Evolutionary conservation across 83 land plant genomes (phyloP), one percentile per base, ranked within the genome.

Genomic region (Isoetes engelmannii): DNA sequence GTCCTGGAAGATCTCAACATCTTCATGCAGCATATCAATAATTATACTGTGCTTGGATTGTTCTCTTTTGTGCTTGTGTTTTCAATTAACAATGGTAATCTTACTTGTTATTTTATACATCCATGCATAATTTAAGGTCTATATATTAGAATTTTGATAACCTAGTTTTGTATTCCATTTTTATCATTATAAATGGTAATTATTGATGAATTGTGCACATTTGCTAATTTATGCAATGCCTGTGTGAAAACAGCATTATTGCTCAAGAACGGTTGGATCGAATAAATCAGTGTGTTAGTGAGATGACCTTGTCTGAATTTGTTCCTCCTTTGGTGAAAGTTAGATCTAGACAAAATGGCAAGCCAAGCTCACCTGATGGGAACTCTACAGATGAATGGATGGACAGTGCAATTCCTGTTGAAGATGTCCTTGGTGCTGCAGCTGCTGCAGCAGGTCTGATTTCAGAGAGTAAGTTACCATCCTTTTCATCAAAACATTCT

Each of bases 261-360:
- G 85, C 99, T 57, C 97, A 95, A 77, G 97, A 95, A 79, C 93
- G 97, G 15, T 72, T 95, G 67, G 90, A 95, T 41, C 76, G 99
- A 63, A 89, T 95, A 66, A 91, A 97, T 46, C 80, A 89, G 57
- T 89, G 85, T 74, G 87, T 89, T 51, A 84, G 51, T 61, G 94
- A 91, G 61, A 82, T 95, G 82, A 51, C 87, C 45, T 41, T 41
- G 67, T 17, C 68, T 63, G 85, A 86, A 57, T 50, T 49, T 45
- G 21, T 75, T 45, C 84, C 93, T 19, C 83, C 84, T 54, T 63
- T 51, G 57, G 56, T 75, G 13, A 80, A 57, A 61, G 68, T 53
- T 55, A 65, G 69, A 44, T 81, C 78, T 44, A 78, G 79, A 46
- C 58, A 53, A 41, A 69, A 83, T 77, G 83, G 64, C 20, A 80